These are phyloP conservation scores for Kodamaea neixiangensis DNA, from an alignment of 805 yeast species.

Conservation along the genomic window DNA sequence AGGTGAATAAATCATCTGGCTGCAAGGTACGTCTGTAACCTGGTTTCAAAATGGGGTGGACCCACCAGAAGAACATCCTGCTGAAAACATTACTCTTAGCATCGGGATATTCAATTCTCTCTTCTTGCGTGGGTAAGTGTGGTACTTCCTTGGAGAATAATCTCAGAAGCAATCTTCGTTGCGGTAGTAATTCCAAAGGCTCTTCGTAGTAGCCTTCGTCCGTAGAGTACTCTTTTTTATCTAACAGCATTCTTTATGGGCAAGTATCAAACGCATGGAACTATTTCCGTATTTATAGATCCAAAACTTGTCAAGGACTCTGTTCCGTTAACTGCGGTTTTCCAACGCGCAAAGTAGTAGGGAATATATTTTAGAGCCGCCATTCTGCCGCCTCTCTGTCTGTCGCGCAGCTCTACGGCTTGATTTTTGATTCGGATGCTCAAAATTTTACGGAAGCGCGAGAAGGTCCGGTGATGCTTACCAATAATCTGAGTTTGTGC, in stretches of 20 bases:
- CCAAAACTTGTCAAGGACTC: too few species aligned
- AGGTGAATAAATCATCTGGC: conserved; percentile 54
- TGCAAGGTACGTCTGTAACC: conserved; percentile 75
- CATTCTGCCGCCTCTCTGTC: too few species aligned
- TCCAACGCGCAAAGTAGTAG: too few species aligned
- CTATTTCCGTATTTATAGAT: too few species aligned
- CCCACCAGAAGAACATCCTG: conserved; percentile 57
- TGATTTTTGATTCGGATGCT: too few species aligned
- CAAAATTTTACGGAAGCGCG: too few species aligned
- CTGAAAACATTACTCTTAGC: conserved; percentile 34
- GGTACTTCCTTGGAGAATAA: conserved; percentile 47
- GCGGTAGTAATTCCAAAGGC: conserved; percentile 1
- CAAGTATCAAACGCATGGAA: too few species aligned
- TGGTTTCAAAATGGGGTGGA: conserved; percentile 57
- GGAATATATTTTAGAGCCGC: too few species aligned
- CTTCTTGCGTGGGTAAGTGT: conserved; percentile 51
- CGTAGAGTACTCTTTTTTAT: neutral
- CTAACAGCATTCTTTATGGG: neutral
- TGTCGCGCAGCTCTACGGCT: too few species aligned
- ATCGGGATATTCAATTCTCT: conserved; percentile 49
- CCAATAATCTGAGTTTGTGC: too few species aligned
- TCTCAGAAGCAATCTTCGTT: conserved; percentile 25
- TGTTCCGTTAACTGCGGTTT: too few species aligned
- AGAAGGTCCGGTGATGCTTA: too few species aligned
- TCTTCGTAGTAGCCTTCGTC: conserved; percentile 1